Base-by-base conservation (phyloP, 352 stramenopile species). In the Pythium sp. region DNA sequence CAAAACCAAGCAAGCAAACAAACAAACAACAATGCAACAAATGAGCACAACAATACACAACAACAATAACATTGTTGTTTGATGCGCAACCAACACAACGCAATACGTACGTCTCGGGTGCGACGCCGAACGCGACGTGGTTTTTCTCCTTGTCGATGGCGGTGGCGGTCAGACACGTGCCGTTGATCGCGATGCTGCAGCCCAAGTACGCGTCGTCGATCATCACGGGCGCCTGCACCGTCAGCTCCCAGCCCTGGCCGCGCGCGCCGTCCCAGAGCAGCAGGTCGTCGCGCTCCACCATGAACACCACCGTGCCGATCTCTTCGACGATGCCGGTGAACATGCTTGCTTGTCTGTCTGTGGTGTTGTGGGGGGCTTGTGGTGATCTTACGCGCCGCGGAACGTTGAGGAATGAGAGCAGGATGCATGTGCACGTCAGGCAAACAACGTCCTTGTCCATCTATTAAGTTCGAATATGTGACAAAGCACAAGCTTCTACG, bases 301-400 rank as follows among this genome's bases (percentile, higher is more conserved):
- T 90, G 49, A 84, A 90, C 62, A 98, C 80, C 49, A 99, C 94
- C 43, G 81, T 92, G 64, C 97, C 98, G 77, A 99, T 98, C 87
- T 99, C 97, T 81, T 99, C 97, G 53, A 99, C 90, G 80, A 99
- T 99, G 41, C 97, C 97, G 8, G 95, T 98, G 81, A 99, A 99
- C 96, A 99, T 93, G 30, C 28, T 41, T 60, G 54, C 28, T 60
- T 60, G 15, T 22, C 15, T 14, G 53, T 28, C 28, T 34, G 5
- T n/a, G 8, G 51, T 5, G 7, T 26, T 47, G 36, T n/a, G 30
- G 30, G 26, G 30, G 32, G 5, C 12, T 41, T 18, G 28, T 28
- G 9, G 34, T 47, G 28, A 20, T 51, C 57, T 49, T 43, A 30
- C 30, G 55, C 55, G 26, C 11, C 36, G 36, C 36, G 12, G 55